Conservation (phyloP, 1,284 basidiomycete genomes). For the Pascua guehoae region DNA sequence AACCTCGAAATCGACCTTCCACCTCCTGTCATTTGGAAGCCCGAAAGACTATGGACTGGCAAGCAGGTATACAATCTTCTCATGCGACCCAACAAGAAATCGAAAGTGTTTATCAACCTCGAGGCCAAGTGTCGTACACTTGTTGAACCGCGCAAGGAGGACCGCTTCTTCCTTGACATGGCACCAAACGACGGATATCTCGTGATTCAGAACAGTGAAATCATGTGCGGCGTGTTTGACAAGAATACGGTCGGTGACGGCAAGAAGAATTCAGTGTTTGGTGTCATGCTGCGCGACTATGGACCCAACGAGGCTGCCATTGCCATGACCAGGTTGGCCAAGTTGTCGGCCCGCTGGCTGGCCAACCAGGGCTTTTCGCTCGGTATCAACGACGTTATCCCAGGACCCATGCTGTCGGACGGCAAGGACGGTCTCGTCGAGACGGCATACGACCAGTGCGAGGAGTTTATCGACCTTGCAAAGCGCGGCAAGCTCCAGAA, state of each 20-base stretch:
- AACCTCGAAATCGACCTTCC: slow-evolving; percentile 91
- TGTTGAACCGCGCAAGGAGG: slow-evolving; percentile 65
- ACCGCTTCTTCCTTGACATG: slow-evolving; percentile 65
- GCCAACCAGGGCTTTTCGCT: slow-evolving; percentile 97
- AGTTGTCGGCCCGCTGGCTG: slow-evolving; percentile 91
- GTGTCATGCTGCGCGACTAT: slow-evolving; percentile 95
- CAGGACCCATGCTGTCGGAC: slow-evolving; percentile 72
- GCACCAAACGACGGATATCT: slow-evolving; percentile 98
- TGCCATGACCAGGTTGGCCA: slow-evolving; percentile 95
- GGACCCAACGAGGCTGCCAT: slow-evolving; percentile 89
- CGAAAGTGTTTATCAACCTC: slow-evolving; percentile 85
- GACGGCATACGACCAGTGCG: slow-evolving; percentile 82
- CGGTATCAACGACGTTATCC: slow-evolving; percentile 98
- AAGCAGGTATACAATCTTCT: slow-evolving; percentile 97
- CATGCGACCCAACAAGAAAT: slow-evolving; percentile 87
- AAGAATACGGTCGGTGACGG: slow-evolving; percentile 97
- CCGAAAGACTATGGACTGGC: slow-evolving; percentile 90
- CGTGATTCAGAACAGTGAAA: slow-evolving; percentile 95
- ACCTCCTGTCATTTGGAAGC: slow-evolving; percentile 91
- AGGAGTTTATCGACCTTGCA: slow-evolving; percentile 80
- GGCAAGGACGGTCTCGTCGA: slow-evolving; percentile 87
- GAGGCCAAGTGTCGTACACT: slow-evolving; percentile 95
- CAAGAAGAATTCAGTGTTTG: slow-evolving; percentile 99
- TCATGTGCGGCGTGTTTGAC: slow-evolving; percentile 99
- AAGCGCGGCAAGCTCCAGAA: slow-evolving; percentile 93